phyloP scores from a whole-genome alignment of 2,329 filamentous ascomycete genomes.

The Penicillium rolfsii region DNA sequence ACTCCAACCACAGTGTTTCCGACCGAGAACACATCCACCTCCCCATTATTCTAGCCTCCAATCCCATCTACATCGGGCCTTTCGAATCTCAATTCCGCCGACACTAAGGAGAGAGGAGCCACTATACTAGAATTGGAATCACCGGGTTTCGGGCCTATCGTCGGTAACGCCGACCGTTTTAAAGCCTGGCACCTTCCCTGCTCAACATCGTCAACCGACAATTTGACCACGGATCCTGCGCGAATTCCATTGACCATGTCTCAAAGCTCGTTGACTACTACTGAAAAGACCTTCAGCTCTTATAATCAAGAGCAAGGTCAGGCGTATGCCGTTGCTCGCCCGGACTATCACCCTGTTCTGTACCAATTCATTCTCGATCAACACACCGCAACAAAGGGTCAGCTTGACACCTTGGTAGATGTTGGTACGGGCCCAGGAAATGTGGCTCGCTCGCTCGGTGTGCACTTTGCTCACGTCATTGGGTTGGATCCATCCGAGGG shows the following conservation, averaged over 20 bases:
- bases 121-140: not conserved
- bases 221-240: not conserved
- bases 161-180: not conserved
- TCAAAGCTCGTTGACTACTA: conserved; percentile 12
- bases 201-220: not conserved
- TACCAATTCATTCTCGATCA: conserved; percentile 53
- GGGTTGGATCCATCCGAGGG: conserved; percentile 57
- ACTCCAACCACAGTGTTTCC: not conserved
- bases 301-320: conserved; percentile 27
- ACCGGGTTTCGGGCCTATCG: conserved; percentile 1
- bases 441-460: conserved; percentile 50
- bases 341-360: conserved; percentile 54
- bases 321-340: conserved; percentile 46
- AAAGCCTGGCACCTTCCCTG: too few relatives aligned
- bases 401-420: conserved; percentile 53
- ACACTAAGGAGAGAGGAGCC: not conserved
- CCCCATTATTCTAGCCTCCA: not conserved
- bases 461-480: conserved; percentile 51
- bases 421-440: conserved; percentile 62
- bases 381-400: conserved; percentile 54
- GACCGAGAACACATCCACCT: not conserved
- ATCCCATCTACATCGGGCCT: not conserved
- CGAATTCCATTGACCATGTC: conserved; percentile 3
- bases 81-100: conserved; percentile 1
- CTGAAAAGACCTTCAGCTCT: conserved; percentile 27